Evolutionary conservation across 139 green algal species (phyloP).

Genomic region (Coccomyxa sp.): DNA sequence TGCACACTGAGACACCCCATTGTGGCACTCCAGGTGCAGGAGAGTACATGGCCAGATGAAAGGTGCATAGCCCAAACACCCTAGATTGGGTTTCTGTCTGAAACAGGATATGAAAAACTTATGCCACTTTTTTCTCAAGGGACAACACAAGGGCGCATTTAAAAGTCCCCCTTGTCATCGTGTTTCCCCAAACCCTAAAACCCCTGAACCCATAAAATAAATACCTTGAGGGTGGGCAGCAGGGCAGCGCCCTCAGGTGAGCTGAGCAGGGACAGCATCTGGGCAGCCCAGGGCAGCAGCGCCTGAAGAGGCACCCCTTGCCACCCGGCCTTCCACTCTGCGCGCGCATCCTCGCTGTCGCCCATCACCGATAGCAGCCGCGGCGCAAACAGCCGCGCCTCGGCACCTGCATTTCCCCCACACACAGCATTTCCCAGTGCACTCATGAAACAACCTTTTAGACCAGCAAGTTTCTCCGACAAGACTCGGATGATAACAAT

Average conservation of each 20-base stretch:
- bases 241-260: conserved; percentile 26
- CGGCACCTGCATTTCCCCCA: background rate
- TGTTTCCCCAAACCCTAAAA: too few species aligned
- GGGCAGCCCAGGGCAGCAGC: conserved; percentile 48
- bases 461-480: background rate
- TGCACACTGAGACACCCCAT: too few species aligned
- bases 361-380: conserved; percentile 5
- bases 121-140: too few species aligned
- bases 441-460: background rate
- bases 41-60: too few species aligned
- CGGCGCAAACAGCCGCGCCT: conserved; percentile 16
- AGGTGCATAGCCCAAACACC: too few species aligned
- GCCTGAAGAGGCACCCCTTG: conserved; percentile 20
- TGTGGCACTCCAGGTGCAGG: too few species aligned
- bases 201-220: too few species aligned
- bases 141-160: too few species aligned
- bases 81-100: too few species aligned
- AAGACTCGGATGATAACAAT: too few species aligned
- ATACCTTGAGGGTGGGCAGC: conserved; percentile 28
- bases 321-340: conserved; percentile 16
- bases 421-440: background rate
- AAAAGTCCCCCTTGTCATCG: too few species aligned
- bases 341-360: background rate
- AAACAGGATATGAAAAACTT: too few species aligned
- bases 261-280: conserved; percentile 48